Conservation (phyloP, 1,139 yeast genomes). For the Zygoascus sp. region DNA sequence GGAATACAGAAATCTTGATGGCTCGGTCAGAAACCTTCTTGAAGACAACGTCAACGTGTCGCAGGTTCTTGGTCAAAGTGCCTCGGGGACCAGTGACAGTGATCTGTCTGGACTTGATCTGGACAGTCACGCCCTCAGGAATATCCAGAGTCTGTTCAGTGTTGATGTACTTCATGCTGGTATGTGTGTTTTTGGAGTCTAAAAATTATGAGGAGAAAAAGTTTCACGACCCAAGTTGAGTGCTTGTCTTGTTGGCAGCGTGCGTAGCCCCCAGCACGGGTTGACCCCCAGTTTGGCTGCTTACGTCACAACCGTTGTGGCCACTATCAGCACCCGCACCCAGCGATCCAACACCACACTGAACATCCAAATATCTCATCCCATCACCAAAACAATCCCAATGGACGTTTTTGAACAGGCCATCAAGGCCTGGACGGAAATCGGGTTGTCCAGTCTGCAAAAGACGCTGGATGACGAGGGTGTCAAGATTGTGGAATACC, state of each 20-base stretch:
- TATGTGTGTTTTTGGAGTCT: neutral
- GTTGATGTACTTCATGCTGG: constrained; percentile 83
- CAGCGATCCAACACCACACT: too few relatives aligned
- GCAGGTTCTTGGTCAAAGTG: constrained; percentile 81
- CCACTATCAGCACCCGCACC: neutral
- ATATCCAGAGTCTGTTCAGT: constrained; percentile 87
- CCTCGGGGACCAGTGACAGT: constrained; percentile 99
- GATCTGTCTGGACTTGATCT: constrained; percentile 87
- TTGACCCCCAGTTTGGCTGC: neutral
- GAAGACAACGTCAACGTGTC: constrained; percentile 95
- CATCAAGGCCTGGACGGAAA: constrained; percentile 69
- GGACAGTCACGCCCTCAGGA: constrained; percentile 92
- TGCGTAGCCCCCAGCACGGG: constrained; percentile 6
- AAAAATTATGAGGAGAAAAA: constrained; percentile 1
- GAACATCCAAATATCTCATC: too few relatives aligned
- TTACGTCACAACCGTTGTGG: neutral
- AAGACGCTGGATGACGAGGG: constrained; percentile 71
- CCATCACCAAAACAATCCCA: too few relatives aligned
- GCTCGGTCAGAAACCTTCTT: constrained; percentile 63
- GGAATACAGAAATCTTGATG: constrained; percentile 89
- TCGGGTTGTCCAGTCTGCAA: constrained; percentile 66
- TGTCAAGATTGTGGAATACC: constrained; percentile 63
- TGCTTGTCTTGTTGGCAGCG: neutral
- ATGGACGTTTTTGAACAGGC: constrained; percentile 51
- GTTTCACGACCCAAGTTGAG: constrained; percentile 1